Evolutionary conservation across 2,329 filamentous ascomycete species (phyloP).

Genomic region (Pseudopyricularia cyperi): DNA sequence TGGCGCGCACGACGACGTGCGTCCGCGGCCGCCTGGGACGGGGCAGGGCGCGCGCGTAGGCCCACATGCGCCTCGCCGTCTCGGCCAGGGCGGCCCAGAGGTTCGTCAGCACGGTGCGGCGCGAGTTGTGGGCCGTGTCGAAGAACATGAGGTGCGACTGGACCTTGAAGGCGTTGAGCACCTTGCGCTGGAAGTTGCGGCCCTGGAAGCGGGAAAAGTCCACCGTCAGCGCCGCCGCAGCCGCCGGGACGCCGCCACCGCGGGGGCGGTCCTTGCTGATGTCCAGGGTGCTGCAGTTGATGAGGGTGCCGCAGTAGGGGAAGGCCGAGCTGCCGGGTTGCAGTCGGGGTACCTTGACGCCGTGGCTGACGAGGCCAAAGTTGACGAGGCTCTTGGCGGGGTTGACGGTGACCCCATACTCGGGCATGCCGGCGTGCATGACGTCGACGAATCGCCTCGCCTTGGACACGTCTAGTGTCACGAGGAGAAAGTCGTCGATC

Average conservation of each 20-base stretch:
- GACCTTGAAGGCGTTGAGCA: constrained; percentile 66
- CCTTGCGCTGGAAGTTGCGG: constrained; percentile 66
- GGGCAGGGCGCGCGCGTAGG: constrained; percentile 47
- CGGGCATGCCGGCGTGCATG: constrained; percentile 68
- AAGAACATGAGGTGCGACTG: constrained; percentile 77
- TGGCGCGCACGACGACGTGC: constrained; percentile 52
- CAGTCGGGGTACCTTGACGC: constrained; percentile 34
- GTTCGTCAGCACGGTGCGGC: constrained; percentile 56
- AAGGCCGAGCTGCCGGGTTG: constrained; percentile 34
- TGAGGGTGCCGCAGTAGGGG: constrained; percentile 75
- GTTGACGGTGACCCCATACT: constrained; percentile 72
- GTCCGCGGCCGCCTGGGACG: constrained; percentile 39
- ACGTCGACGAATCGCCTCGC: constrained; percentile 60
- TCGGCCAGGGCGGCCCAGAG: constrained; percentile 64
- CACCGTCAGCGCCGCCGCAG: constrained; percentile 61
- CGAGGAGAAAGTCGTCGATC: constrained; percentile 86
- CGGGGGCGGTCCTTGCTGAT: constrained; percentile 53
- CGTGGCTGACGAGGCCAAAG: constrained; percentile 53
- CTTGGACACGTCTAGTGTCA: constrained; percentile 56
- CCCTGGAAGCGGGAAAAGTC: constrained; percentile 63
- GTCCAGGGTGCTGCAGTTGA: constrained; percentile 63
- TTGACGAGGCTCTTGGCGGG: constrained; percentile 71
- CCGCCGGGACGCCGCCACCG: constrained; percentile 26
- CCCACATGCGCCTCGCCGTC: constrained; percentile 63
- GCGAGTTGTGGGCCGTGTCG: constrained; percentile 65